Percentiles rank a stretch among this genome's conserved stretches.
phyloP scores from a whole-genome alignment of 345 rosid genomes.

The Eucalyptus curtisii region DNA sequence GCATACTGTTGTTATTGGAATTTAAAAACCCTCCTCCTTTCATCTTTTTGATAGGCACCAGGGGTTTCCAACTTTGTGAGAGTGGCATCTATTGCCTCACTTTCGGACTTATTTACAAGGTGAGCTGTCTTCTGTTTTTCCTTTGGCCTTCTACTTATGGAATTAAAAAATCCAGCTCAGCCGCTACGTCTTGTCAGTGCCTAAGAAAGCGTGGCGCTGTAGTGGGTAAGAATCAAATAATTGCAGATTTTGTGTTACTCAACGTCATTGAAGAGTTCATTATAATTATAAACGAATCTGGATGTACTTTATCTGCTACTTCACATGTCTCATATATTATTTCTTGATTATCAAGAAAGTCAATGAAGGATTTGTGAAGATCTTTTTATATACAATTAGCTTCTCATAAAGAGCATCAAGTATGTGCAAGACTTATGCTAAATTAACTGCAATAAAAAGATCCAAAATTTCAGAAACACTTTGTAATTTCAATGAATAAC shows the following conservation, averaged over 20 bases:
- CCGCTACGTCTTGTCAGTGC: background rate
- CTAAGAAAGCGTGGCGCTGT: background rate
- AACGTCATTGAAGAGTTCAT: background rate
- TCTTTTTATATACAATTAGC: background rate
- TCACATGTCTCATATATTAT: background rate
- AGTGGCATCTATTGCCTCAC: slow-evolving; percentile 64
- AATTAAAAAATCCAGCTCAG: background rate
- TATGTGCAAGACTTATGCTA: background rate
- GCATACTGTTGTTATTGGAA: background rate
- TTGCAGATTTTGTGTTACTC: background rate
- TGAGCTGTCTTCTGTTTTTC: background rate
- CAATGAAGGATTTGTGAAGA: background rate
- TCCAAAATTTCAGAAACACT: background rate
- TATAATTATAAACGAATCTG: background rate
- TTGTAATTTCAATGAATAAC: background rate
- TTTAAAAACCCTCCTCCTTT: background rate
- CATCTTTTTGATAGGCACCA: slow-evolving; percentile 33
- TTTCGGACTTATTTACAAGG: slow-evolving; percentile 72
- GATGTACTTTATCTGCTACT: background rate
- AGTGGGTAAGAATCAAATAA: background rate
- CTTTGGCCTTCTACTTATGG: background rate
- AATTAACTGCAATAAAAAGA: background rate
- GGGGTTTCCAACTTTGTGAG: slow-evolving; percentile 58
- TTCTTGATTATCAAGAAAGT: background rate
- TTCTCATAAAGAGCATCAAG: background rate